Evolutionary conservation across 2,329 filamentous ascomycete species (phyloP), one percentile per base, ranked within the genome.

Genomic region (Epichloe glyceriae): DNA sequence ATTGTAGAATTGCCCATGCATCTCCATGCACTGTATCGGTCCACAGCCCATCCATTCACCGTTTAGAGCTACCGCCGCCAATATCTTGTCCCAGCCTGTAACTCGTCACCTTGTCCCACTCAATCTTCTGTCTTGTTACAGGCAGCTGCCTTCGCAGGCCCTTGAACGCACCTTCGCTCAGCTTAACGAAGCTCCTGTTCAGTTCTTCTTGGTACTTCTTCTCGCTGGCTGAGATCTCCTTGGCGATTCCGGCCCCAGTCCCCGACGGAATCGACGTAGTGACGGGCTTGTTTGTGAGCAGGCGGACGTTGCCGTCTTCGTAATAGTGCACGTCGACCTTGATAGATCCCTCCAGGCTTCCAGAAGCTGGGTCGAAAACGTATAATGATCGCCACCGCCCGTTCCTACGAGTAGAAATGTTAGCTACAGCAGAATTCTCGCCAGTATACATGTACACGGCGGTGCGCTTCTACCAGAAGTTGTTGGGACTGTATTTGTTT

Each of bases 251-350:
- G 0, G 79, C 76, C 7, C 82, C 83, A 2, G 77, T 79, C 39
- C 73, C 75, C 1, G 78, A 82, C 1, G 80, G 68, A n/a, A 86
- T 67, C 8, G 78, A 79, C 3, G 78, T 66, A 1, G 74, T 74
- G 12, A 91, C 66, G 11, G 85, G 73, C 71, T 96, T 96, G 62
- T 80, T 84, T n/a, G 93, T 96, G 56, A 91, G 76, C 53, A 98
- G 78, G 2, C 93, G 85, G 52, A 98, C 93, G 64, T 98, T 98
- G 55, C 93, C 93, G 65, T 98, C 94, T 71, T 98, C 93, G 73
- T 98, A 98, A 76, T 98, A 98, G 75, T 98, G 93, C 48, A 98
- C 91, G 60, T 97, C 90, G 50, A 96, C 87, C 67, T 91, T 88
- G 68, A 97, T 83, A 53, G 76, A 82, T 60, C 93, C 93, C 38